Evolutionary conservation across 2,329 filamentous ascomycete species (phyloP).

Genomic region (Fusarium sp.): DNA sequence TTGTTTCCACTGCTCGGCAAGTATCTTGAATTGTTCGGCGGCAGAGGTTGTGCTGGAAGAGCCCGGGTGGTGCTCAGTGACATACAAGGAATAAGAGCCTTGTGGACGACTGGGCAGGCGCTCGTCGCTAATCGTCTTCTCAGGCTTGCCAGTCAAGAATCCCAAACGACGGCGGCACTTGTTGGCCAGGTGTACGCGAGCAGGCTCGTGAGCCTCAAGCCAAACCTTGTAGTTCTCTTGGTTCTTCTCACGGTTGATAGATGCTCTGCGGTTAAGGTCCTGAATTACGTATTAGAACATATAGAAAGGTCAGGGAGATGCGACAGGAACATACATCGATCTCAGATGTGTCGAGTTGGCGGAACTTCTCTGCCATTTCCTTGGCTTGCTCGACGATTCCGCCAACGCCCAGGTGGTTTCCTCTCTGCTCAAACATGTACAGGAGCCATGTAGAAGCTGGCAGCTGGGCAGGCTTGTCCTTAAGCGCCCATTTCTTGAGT

Average conservation of each 20-base stretch:
- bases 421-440: conserved; percentile 53
- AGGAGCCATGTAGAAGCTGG: conserved; percentile 53
- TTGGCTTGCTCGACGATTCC: conserved; percentile 42
- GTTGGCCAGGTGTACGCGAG: conserved; percentile 61
- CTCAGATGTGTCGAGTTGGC: conserved; percentile 56
- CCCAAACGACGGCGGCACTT: conserved; percentile 54
- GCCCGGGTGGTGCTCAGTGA: conserved; percentile 53
- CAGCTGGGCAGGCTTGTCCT: conserved; percentile 53
- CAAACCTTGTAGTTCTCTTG: conserved; percentile 58
- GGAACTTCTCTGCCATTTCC: conserved; percentile 52
- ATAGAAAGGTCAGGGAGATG: not conserved
- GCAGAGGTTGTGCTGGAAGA: conserved; percentile 34
- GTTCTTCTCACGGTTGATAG: conserved; percentile 58
- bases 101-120: conserved; percentile 59
- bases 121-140: conserved; percentile 57
- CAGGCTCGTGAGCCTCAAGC: conserved; percentile 58
- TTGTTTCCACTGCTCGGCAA: conserved; percentile 58
- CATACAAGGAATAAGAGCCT: conserved; percentile 53
- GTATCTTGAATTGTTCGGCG: conserved; percentile 23
- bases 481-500: conserved; percentile 57
- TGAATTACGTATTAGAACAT: conserved; percentile 25
- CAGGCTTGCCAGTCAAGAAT: conserved; percentile 53
- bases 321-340: conserved; percentile 55
- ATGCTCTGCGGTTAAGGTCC: conserved; percentile 50
- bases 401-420: conserved; percentile 4